These are phyloP conservation scores for Nannizziopsis arthrosporioides DNA, from an alignment of 2,329 filamentous ascomycete species.

Conservation along the genomic window DNA sequence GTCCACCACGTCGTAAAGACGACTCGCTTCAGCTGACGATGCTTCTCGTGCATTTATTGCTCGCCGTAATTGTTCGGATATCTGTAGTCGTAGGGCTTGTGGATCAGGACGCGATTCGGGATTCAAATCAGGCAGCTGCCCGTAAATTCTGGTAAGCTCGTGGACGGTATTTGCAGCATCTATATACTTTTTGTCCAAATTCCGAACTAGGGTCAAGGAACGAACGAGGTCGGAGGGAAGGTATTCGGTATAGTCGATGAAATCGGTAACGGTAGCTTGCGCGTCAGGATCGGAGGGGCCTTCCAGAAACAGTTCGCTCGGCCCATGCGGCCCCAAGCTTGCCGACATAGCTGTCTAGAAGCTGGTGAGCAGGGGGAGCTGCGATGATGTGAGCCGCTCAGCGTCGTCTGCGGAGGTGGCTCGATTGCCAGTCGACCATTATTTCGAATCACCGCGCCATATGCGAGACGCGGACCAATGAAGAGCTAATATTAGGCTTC, in stretches of 20 bases:
- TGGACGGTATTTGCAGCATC: conserved; percentile 32
- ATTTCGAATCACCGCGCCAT: no score
- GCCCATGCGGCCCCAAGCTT: conserved; percentile 27
- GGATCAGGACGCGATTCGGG: conserved; percentile 41
- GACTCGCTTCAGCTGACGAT: conserved; percentile 44
- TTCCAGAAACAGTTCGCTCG: conserved; percentile 35
- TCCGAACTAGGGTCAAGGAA: conserved; percentile 50
- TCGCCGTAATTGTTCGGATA: conserved; percentile 45
- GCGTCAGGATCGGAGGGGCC: conserved; percentile 50
- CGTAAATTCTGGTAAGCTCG: conserved; percentile 34
- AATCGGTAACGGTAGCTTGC: conserved; percentile 55
- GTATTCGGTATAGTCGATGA: conserved; percentile 58
- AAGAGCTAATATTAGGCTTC: no score
- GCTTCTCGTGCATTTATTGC: conserved; percentile 46
- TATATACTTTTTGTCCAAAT: conserved; percentile 36
- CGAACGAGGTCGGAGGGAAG: conserved; percentile 54
- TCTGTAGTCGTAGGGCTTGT: conserved; percentile 42
- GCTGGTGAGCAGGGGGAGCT: background rate
- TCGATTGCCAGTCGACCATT: no score
- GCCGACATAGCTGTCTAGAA: conserved; percentile 27
- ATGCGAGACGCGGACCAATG: no score
- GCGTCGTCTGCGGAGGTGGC: no score
- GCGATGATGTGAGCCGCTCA: no score
- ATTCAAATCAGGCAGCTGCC: conserved; percentile 41
- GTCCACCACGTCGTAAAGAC: conserved; percentile 47